Conservation (phyloP, 305 asterid genomes). For the Ilex paraguariensis region DNA sequence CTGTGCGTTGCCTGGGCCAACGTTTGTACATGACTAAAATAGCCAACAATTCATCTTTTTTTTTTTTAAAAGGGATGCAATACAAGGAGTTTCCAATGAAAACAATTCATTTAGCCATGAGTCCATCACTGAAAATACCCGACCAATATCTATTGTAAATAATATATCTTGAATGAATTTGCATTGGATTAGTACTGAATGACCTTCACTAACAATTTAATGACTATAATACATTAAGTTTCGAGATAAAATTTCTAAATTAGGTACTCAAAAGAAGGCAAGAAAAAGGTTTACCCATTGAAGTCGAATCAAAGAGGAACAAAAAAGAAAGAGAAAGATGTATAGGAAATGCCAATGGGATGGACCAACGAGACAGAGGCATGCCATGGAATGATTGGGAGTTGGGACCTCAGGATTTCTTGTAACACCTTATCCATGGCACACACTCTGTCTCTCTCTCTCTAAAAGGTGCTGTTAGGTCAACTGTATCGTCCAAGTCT, state of each 20-base stretch:
- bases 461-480: slow-evolving; percentile 34
- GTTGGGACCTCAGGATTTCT: slow-evolving; percentile 27
- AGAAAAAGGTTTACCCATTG: background rate
- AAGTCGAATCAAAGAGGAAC: slow-evolving; percentile 1
- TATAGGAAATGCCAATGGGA: slow-evolving; percentile 4
- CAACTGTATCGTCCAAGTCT: slow-evolving; percentile 33
- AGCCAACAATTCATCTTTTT: background rate
- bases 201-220: background rate
- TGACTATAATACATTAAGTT: too few species aligned
- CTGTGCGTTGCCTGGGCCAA: too few species aligned
- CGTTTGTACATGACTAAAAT: too few species aligned
- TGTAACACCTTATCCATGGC: slow-evolving; percentile 37
- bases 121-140: background rate
- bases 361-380: slow-evolving; percentile 9
- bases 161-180: background rate
- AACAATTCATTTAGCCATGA: too few species aligned
- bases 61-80: too few species aligned
- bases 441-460: slow-evolving; percentile 26
- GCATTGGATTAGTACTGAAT: background rate
- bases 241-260: too few species aligned
- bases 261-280: too few species aligned
- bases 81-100: background rate
- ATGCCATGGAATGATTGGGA: slow-evolving; percentile 30
- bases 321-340: slow-evolving; percentile 17
- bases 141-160: background rate